A percentile compares a stretch with the other conserved stretches of the same genome.
phyloP scores from a whole-genome alignment of 495 filamentous ascomycete species.

The Tuber magnatum region DNA sequence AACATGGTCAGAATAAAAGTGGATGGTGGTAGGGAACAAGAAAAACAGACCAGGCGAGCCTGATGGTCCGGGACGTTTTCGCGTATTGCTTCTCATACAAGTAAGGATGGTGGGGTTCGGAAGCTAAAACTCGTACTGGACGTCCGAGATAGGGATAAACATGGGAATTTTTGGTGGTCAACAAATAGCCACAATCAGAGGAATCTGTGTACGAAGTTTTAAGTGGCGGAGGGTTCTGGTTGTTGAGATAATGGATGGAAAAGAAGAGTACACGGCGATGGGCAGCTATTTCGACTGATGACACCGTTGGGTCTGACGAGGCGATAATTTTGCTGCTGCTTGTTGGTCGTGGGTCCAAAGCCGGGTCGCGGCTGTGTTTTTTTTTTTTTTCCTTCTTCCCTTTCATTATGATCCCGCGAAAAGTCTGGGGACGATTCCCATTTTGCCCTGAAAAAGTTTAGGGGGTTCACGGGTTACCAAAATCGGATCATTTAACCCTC shows the following conservation, averaged over 20 bases:
- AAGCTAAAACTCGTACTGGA: constrained; percentile 38
- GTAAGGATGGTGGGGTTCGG: constrained; percentile 13
- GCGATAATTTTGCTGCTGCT: constrained; percentile 25
- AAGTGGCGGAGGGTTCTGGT: constrained; percentile 19
- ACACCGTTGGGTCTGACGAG: constrained; percentile 24
- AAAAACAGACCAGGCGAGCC: constrained; percentile 26
- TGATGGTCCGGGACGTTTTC: constrained; percentile 38
- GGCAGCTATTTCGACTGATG: constrained; percentile 26
- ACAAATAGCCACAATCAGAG: constrained; percentile 19
- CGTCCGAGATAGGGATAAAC: constrained; percentile 29
- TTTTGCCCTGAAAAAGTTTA: not conserved
- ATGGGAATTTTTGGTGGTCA: constrained; percentile 36
- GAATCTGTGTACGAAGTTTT: constrained; percentile 27
- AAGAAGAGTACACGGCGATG: constrained; percentile 17
- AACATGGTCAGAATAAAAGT: constrained; percentile 16
- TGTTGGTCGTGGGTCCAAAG: not conserved
- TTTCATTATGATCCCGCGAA: not conserved
- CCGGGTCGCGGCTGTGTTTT: constrained; percentile 15
- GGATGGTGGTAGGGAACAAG: constrained; percentile 9
- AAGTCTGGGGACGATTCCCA: not conserved
- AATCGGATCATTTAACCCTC: not conserved
- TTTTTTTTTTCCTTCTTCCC: constrained; percentile 4
- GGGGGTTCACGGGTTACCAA: not conserved
- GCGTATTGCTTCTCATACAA: constrained; percentile 40
- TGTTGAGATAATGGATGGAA: constrained; percentile 28